phyloP scores from a whole-genome alignment of 2,329 filamentous ascomycete species.

The Cercospora beticola region DNA sequence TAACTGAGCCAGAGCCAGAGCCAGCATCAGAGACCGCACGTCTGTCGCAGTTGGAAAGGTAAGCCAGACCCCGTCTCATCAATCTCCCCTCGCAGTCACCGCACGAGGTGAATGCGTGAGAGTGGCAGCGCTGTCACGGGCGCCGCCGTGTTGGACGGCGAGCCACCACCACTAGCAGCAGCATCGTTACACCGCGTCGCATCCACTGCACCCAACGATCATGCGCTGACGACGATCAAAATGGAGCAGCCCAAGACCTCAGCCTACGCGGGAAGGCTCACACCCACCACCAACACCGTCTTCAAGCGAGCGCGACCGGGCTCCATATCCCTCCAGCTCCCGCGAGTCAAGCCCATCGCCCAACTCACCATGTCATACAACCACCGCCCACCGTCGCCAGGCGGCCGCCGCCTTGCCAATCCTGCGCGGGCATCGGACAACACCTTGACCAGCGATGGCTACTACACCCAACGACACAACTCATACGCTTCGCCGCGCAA shows the following conservation, averaged over 20 bases:
- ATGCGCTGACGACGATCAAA: conserved; percentile 19
- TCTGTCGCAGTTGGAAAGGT: conserved; percentile 3
- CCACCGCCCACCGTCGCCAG: conserved; percentile 38
- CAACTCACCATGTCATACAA: conserved; percentile 36
- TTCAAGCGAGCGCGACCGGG: conserved; percentile 18
- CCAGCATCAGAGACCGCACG: conserved; percentile 5
- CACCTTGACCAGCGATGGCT: conserved; percentile 32
- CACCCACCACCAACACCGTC: conserved; percentile 2
- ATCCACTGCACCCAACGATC: neutral
- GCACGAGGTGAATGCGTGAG: neutral
- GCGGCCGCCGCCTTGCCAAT: conserved; percentile 38
- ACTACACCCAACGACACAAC: conserved; percentile 30
- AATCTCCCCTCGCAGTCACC: neutral
- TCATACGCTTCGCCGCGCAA: conserved; percentile 37
- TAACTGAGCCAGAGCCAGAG: neutral
- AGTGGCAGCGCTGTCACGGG: neutral
- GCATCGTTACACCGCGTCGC: conserved; percentile 16
- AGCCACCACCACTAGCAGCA: neutral
- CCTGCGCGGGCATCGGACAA: conserved; percentile 35
- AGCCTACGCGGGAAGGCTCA: conserved; percentile 2
- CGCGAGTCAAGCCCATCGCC: conserved; percentile 27
- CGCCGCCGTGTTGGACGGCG: neutral
- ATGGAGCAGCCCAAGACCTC: conserved; percentile 21
- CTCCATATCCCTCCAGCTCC: conserved; percentile 22
- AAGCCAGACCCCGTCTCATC: conserved; percentile 7